Evolutionary conservation across 805 yeast genomes (phyloP).

Genomic region (Kluyveromyces siamensis): DNA sequence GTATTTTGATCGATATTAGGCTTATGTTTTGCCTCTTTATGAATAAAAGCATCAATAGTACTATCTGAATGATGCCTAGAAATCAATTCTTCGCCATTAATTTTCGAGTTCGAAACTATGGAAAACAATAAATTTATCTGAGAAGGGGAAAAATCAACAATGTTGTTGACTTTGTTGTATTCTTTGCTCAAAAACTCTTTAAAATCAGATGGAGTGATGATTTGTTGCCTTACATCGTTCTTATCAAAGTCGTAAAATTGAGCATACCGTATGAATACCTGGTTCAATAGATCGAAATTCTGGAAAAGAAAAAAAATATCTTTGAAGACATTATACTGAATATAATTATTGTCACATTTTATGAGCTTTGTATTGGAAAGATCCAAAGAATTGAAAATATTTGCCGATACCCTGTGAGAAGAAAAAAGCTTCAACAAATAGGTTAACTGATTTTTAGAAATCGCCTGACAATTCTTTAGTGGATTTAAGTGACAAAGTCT

Average conservation of each 20-base stretch:
- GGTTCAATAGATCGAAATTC: conserved; percentile 33
- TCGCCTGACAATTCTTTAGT: conserved; percentile 19
- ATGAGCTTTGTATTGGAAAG: conserved; percentile 21
- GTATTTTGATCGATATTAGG: conserved; percentile 11
- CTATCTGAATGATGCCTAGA: conserved; percentile 20
- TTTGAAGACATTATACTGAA: conserved; percentile 30
- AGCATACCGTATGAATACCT: conserved; percentile 29
- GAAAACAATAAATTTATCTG: conserved; percentile 33
- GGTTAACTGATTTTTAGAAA: conserved; percentile 30
- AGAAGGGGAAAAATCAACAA: conserved; percentile 33
- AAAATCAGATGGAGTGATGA: conserved; percentile 31
- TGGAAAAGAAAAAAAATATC: conserved; percentile 33
- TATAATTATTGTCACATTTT: conserved; percentile 25
- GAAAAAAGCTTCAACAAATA: conserved; percentile 28
- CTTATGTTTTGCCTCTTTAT: conserved; percentile 21
- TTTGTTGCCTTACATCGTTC: conserved; percentile 20
- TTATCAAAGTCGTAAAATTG: conserved; percentile 21
- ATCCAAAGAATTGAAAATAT: conserved; percentile 28
- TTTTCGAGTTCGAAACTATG: conserved; percentile 29
- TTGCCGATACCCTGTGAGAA: conserved; percentile 32
- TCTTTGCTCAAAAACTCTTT: conserved; percentile 28
- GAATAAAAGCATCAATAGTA: conserved; percentile 20
- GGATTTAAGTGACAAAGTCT: conserved; percentile 24
- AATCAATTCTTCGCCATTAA: conserved; percentile 10
- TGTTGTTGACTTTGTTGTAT: conserved; percentile 34